Percentiles rank a stretch among this genome's conserved stretches.
These are phyloP conservation scores for Cystofilobasidium bisporidii DNA, from an alignment of 768 basidiomycete species.

Conservation along the genomic window DNA sequence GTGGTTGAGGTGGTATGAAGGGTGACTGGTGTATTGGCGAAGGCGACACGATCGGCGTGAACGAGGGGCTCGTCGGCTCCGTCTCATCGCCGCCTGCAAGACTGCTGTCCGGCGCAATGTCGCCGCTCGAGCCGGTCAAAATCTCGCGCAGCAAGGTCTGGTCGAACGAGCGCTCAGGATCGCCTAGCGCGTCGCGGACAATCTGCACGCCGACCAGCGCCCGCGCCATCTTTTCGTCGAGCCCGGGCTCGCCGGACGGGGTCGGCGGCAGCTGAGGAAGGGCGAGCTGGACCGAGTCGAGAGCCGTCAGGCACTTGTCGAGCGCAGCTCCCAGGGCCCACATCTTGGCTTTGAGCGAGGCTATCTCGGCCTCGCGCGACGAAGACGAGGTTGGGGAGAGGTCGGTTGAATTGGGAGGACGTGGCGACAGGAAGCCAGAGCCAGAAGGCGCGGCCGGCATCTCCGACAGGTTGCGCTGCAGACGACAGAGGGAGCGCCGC, in stretches of 20 bases:
- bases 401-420: not conserved
- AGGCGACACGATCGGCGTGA: conserved; percentile 1
- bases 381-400: not conserved
- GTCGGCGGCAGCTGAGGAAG: conserved; percentile 4
- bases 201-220: conserved; percentile 10
- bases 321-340: not conserved
- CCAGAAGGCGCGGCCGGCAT: conserved; percentile 45
- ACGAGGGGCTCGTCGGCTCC: not conserved
- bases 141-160: not conserved
- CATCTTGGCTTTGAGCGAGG: conserved; percentile 14
- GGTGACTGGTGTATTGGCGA: not conserved
- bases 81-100: not conserved
- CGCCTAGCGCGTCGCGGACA: conserved; percentile 9
- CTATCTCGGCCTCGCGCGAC: conserved; percentile 7
- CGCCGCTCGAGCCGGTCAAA: not conserved
- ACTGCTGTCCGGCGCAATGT: not conserved
- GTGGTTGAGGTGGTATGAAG: not conserved
- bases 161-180: conserved; percentile 13
- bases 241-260: not conserved
- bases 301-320: not conserved
- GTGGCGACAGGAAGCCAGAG: not conserved
- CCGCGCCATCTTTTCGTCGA: not conserved
- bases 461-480: conserved; percentile 75
- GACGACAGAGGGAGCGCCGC: not conserved
- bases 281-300: not conserved